Evolutionary conservation across 2,329 filamentous ascomycete species (phyloP).

Genomic region (Leptographium radiaticola): DNA sequence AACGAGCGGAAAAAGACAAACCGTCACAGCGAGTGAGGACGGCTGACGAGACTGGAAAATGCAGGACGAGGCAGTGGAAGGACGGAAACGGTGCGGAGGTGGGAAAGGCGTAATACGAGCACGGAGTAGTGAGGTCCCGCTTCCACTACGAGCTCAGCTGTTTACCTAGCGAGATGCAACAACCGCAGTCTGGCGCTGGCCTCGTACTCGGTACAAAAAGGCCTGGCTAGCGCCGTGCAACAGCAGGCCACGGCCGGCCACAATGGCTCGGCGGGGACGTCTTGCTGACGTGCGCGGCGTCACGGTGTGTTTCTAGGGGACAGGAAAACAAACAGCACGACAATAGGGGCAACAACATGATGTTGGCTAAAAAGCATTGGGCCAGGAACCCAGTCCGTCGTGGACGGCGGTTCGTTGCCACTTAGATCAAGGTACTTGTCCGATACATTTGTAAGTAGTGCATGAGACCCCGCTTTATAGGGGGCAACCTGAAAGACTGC

Average conservation of each 20-base stretch:
- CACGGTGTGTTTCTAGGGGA: not conserved
- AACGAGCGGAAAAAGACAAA: conserved; percentile 23
- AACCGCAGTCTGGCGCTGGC: too few relatives aligned
- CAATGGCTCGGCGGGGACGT: not conserved
- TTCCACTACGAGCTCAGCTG: too few relatives aligned
- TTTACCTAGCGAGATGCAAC: too few relatives aligned
- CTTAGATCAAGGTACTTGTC: not conserved
- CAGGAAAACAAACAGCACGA: not conserved
- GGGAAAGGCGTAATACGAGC: not conserved
- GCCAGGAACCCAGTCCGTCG: not conserved
- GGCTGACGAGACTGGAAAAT: conserved; percentile 17
- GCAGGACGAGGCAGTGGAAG: conserved; percentile 1
- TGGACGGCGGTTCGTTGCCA: too few relatives aligned
- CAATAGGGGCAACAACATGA: not conserved
- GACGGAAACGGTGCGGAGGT: conserved; percentile 1
- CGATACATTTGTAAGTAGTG: not conserved
- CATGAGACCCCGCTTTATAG: not conserved
- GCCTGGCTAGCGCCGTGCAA: too few relatives aligned
- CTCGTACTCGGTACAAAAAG: too few relatives aligned
- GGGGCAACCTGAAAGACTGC: not conserved
- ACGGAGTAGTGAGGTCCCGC: too few relatives aligned
- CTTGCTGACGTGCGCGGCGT: not conserved
- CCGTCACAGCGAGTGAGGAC: conserved; percentile 49
- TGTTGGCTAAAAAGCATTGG: not conserved
- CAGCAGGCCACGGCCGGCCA: too few relatives aligned